These are phyloP conservation scores for Zanthoxylum bungeanum DNA, from an alignment of 345 rosid species.

Conservation along the genomic window DNA sequence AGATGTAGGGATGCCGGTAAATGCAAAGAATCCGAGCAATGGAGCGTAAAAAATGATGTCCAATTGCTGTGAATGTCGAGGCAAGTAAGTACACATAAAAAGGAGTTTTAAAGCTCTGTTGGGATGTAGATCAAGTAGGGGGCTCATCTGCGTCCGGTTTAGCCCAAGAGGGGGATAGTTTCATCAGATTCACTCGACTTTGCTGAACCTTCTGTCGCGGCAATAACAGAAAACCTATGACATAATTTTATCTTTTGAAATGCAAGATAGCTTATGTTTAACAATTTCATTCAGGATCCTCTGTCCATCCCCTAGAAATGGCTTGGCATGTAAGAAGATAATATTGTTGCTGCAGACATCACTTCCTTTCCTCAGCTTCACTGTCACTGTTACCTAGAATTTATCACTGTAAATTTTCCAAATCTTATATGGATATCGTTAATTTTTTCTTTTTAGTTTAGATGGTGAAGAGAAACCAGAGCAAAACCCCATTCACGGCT, in stretches of 20 bases:
- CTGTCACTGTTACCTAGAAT: too few species aligned
- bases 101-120: slow-evolving; percentile 55
- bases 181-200: slow-evolving; percentile 66
- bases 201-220: slow-evolving; percentile 56
- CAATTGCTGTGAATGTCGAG: too few species aligned
- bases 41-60: slow-evolving; percentile 84
- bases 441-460: too few species aligned
- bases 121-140: slow-evolving; percentile 38
- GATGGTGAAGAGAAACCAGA: too few species aligned
- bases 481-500: too few species aligned
- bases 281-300: background rate
- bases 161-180: slow-evolving; percentile 84
- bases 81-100: too few species aligned
- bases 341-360: too few species aligned
- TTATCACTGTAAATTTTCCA: too few species aligned
- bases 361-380: too few species aligned
- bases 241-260: slow-evolving; percentile 10
- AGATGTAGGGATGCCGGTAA: slow-evolving; percentile 85
- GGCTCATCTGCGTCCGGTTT: too few species aligned
- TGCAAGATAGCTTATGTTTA: background rate
- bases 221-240: slow-evolving; percentile 28
- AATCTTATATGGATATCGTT: too few species aligned
- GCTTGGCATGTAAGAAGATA: slow-evolving; percentile 11
- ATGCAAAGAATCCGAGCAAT: slow-evolving; percentile 84
- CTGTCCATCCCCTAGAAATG: slow-evolving; percentile 22